Evolutionary conservation across 2,329 filamentous ascomycete genomes (phyloP).

Genomic region (Aureobasidium zeae): DNA sequence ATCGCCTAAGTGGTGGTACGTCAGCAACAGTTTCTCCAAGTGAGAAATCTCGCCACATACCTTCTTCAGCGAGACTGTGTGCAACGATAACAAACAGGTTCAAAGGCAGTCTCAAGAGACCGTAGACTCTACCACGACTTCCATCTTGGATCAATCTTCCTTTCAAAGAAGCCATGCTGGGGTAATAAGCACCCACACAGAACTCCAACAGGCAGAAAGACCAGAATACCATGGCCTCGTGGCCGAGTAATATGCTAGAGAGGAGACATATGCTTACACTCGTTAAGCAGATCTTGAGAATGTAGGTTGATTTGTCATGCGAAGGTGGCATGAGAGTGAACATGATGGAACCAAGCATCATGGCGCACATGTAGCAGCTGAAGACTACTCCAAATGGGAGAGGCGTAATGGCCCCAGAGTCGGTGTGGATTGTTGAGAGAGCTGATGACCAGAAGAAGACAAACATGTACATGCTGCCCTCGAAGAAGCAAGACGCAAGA

Average conservation of each 20-base stretch:
- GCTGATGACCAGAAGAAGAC: conserved; percentile 55
- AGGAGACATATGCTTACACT: conserved; percentile 31
- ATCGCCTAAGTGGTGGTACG: too few species aligned
- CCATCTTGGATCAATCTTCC: conserved; percentile 46
- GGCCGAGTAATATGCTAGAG: conserved; percentile 32
- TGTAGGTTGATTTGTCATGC: conserved; percentile 24
- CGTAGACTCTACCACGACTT: conserved; percentile 47
- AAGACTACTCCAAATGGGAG: conserved; percentile 46
- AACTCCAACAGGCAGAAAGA: conserved; percentile 49
- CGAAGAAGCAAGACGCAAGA: conserved; percentile 48
- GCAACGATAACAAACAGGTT: conserved; percentile 49
- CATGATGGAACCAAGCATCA: conserved; percentile 49
- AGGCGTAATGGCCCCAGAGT: conserved; percentile 18
- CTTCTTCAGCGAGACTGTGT: conserved; percentile 36
- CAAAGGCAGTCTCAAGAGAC: conserved; percentile 48
- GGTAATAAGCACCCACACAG: conserved; percentile 51
- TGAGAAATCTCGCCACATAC: too few species aligned
- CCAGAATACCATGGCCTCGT: conserved; percentile 42
- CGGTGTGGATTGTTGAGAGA: conserved; percentile 24
- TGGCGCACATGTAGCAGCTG: conserved; percentile 49
- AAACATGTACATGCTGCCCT: conserved; percentile 54
- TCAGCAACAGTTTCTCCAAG: too few species aligned
- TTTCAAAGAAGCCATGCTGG: conserved; percentile 48
- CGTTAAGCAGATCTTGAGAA: conserved; percentile 34
- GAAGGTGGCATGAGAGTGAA: conserved; percentile 36